These are phyloP conservation scores for Ophiocordyceps polyrhachis-furcata DNA, from an alignment of 2,329 filamentous ascomycete genomes.

Conservation along the genomic window DNA sequence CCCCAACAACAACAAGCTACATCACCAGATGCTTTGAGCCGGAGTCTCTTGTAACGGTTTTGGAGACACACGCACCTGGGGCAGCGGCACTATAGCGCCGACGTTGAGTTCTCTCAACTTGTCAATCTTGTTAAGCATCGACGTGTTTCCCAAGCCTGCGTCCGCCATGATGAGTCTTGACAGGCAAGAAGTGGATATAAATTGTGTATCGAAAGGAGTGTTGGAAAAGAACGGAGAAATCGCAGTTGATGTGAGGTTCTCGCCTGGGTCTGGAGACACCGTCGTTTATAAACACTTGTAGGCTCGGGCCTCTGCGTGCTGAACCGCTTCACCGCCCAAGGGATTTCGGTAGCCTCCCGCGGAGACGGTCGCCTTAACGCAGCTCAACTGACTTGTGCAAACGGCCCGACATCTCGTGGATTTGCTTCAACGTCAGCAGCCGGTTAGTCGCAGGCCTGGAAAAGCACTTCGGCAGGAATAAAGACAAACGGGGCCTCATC, in stretches of 20 bases:
- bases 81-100: constrained; percentile 15
- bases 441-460: neutral
- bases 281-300: neutral
- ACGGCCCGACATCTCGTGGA: neutral
- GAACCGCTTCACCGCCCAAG: neutral
- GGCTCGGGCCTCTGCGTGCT: too few species aligned
- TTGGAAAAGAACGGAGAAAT: neutral
- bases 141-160: constrained; percentile 5
- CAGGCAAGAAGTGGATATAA: neutral
- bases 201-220: neutral
- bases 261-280: too few species aligned
- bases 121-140: constrained; percentile 18
- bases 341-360: neutral
- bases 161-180: neutral
- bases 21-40: neutral
- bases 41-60: neutral
- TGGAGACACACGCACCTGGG: constrained; percentile 34
- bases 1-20: constrained; percentile 59
- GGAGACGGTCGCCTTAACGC: neutral
- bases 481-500: neutral
- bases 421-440: neutral
- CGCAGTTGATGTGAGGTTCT: neutral
- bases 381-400: neutral
- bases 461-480: neutral
- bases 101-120: constrained; percentile 21